phyloP scores from a whole-genome alignment of 2,329 filamentous ascomycete genomes.

The Penicillium verrucosum region DNA sequence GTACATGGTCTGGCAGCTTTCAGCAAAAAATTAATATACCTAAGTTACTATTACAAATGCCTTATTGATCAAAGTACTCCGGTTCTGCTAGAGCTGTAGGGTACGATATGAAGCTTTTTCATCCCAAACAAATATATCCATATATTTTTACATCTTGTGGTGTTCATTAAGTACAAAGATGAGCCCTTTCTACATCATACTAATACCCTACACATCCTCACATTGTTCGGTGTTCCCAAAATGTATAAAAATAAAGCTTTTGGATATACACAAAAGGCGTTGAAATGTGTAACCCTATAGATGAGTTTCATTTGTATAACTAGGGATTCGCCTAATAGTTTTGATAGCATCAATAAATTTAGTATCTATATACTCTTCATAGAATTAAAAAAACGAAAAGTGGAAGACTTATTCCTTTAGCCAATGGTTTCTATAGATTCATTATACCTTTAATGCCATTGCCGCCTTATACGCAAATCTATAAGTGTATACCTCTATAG shows the following conservation, averaged over 20 bases:
- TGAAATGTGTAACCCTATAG: neutral
- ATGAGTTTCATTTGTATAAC: neutral
- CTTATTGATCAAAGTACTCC: too few relatives aligned
- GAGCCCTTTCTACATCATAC: too few relatives aligned
- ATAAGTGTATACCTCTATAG: neutral
- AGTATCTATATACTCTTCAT: neutral
- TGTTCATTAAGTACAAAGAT: too few relatives aligned
- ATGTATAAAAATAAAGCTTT: neutral
- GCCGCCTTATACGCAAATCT: accelerated
- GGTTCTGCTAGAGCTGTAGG: too few relatives aligned
- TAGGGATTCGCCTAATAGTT: neutral
- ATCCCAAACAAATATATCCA: too few relatives aligned
- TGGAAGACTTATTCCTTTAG: neutral
- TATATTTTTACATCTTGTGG: too few relatives aligned
- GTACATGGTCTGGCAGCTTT: too few relatives aligned
- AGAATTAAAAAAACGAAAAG: neutral
- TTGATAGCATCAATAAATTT: neutral
- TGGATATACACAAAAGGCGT: neutral
- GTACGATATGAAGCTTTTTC: too few relatives aligned
- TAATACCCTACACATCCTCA: too few relatives aligned
- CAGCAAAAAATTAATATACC: too few relatives aligned
- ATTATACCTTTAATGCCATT: neutral
- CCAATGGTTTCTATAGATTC: neutral
- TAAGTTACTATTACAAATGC: too few relatives aligned
- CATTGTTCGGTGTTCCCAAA: too few relatives aligned